Evolutionary conservation across 2,329 filamentous ascomycete species (phyloP).

Genomic region (Pyrenophora tritici-repentis): DNA sequence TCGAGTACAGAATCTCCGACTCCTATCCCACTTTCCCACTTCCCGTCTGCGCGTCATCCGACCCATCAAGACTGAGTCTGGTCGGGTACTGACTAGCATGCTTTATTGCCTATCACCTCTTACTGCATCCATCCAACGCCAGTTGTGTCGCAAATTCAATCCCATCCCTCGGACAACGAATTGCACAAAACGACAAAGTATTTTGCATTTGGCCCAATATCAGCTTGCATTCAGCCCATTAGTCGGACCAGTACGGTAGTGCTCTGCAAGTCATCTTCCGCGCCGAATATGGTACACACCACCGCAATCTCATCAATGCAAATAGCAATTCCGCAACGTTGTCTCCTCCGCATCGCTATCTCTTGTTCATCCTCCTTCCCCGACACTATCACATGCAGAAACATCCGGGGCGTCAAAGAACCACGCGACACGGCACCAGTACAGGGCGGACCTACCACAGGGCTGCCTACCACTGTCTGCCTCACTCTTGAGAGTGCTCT

Average conservation of each 20-base stretch:
- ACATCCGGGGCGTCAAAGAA: slow-evolving; percentile 13
- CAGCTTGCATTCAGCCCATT: slow-evolving; percentile 18
- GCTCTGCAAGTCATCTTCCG: slow-evolving; percentile 23
- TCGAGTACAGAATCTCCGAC: slow-evolving; percentile 12
- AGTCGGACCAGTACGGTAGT: slow-evolving; percentile 5
- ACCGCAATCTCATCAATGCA: slow-evolving; percentile 8
- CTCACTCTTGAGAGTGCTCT: slow-evolving; percentile 14
- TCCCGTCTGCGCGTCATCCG: neutral
- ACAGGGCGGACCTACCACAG: slow-evolving; percentile 5
- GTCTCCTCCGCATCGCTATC: slow-evolving; percentile 2
- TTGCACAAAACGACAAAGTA: no score
- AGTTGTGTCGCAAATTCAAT: neutral
- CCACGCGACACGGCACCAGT: slow-evolving; percentile 24
- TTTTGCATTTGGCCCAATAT: neutral
- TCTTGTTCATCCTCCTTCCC: slow-evolving; percentile 5
- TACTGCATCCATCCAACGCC: neutral
- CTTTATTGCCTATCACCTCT: slow-evolving; percentile 9
- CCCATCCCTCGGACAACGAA: slow-evolving; percentile 2
- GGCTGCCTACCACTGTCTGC: slow-evolving; percentile 6
- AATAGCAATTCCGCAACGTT: slow-evolving; percentile 2
- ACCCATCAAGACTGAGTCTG: no score
- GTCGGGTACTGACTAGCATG: slow-evolving; percentile 10
- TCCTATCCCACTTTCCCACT: slow-evolving; percentile 7
- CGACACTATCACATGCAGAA: slow-evolving; percentile 9
- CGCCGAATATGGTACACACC: slow-evolving; percentile 13